Conservation (phyloP, 306 rosid species). For the Bauhinia variegata region DNA sequence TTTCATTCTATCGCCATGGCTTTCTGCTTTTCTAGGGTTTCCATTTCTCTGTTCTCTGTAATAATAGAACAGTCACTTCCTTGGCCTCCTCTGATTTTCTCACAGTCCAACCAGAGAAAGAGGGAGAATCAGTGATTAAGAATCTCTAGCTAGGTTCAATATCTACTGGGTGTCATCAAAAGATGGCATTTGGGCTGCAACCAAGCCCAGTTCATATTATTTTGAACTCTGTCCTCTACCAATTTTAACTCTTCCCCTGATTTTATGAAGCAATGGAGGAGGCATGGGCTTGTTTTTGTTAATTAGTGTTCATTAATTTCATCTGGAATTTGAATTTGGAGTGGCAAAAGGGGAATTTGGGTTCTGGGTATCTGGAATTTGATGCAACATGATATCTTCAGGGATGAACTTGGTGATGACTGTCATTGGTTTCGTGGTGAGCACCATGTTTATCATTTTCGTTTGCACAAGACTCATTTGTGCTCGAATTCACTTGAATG, state of each 20-base stretch:
- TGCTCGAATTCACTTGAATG: conserved; percentile 84
- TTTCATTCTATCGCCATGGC: conserved; percentile 39
- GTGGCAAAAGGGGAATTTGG: not conserved
- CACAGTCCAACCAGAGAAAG: not conserved
- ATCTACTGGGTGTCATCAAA: not conserved
- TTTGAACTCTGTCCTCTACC: conserved; percentile 1
- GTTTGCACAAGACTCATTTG: conserved; percentile 88
- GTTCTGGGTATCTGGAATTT: not conserved
- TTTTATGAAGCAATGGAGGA: conserved; percentile 12
- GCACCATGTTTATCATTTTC: conserved; percentile 90
- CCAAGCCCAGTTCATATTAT: conserved; percentile 18
- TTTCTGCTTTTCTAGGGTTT: conserved; percentile 33
- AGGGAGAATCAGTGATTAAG: not conserved
- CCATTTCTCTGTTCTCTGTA: conserved; percentile 19
- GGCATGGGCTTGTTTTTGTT: not conserved
- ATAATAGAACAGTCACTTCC: conserved; percentile 30
- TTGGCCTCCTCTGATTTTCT: not conserved
- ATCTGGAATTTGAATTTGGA: conserved; percentile 17
- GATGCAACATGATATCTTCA: conserved; percentile 66
- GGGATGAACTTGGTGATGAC: conserved; percentile 94
- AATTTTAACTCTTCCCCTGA: not conserved
- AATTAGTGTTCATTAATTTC: not conserved
- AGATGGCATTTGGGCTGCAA: conserved; percentile 3
- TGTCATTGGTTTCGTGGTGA: conserved; percentile 91
- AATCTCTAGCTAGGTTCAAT: not conserved